Conservation (phyloP, 2,329 filamentous ascomycete species). For the Xylariaceae sp. region DNA sequence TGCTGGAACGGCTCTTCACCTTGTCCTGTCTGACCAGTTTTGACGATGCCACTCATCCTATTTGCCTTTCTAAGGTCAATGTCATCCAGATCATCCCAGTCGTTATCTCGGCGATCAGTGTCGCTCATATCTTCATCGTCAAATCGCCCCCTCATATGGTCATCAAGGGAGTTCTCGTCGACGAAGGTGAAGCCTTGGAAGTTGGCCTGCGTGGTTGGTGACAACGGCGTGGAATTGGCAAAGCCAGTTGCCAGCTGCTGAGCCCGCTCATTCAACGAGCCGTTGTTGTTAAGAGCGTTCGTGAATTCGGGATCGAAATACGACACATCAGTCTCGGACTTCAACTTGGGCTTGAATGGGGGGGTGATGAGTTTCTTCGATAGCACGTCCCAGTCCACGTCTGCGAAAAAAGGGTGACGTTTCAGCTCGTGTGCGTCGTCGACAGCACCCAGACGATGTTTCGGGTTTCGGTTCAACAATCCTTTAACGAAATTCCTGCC, state of each 20-base stretch:
- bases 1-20: conserved; percentile 59
- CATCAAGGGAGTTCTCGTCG: conserved; percentile 93
- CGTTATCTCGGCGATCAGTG: conserved; percentile 42
- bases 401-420: conserved; percentile 87
- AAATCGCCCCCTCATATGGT: conserved; percentile 61
- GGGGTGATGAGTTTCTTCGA: conserved; percentile 89
- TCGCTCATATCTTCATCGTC: conserved; percentile 61
- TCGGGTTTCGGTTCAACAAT: conserved; percentile 91
- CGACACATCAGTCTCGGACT: conserved; percentile 91
- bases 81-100: conserved; percentile 58
- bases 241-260: conserved; percentile 81
- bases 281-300: conserved; percentile 81
- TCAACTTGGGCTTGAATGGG: conserved; percentile 96
- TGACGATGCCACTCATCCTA: conserved; percentile 61
- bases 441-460: conserved; percentile 86
- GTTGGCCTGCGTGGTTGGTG: conserved; percentile 93
- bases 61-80: conserved; percentile 48
- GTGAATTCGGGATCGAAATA: conserved; percentile 99
- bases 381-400: conserved; percentile 88
- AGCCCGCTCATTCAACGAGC: conserved; percentile 86
- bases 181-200: conserved; percentile 99
- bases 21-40: conserved; percentile 39
- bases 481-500: conserved; percentile 98
- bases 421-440: conserved; percentile 93
- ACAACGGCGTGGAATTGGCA: conserved; percentile 85